These are phyloP conservation scores for Globisporangium spiculum DNA, from an alignment of 352 stramenopile genomes.

Conservation along the genomic window DNA sequence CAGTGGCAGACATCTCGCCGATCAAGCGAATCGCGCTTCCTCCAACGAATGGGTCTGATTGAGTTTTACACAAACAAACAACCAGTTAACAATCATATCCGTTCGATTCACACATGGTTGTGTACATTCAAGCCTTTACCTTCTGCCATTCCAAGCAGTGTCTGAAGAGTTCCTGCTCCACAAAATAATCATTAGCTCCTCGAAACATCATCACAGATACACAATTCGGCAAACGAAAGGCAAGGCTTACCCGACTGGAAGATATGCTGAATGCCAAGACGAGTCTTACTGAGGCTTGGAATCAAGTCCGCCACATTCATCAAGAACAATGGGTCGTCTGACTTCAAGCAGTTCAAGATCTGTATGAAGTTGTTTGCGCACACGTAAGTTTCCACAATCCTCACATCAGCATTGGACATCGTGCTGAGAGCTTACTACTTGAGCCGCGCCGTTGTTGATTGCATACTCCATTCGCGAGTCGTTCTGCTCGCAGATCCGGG, in stretches of 20 bases:
- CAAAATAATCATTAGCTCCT: neutral
- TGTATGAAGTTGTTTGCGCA: conserved; percentile 15
- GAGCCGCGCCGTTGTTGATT: conserved; percentile 35
- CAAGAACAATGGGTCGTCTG: conserved; percentile 73
- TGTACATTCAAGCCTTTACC: conserved; percentile 27
- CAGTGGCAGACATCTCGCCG: conserved; percentile 72
- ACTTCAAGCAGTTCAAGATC: conserved; percentile 73
- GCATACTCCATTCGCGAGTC: conserved; percentile 64
- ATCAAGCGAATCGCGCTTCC: conserved; percentile 71
- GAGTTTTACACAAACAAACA: conserved; percentile 11
- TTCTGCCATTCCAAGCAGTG: conserved; percentile 59
- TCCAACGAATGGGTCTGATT: conserved; percentile 70
- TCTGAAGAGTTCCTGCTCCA: conserved; percentile 58
- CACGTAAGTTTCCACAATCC: neutral
- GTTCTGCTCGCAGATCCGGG: conserved; percentile 52
- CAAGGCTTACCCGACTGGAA: conserved; percentile 68
- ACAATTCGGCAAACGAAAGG: neutral
- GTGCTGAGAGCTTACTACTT: conserved; percentile 28
- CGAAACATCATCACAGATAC: neutral
- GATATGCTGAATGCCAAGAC: conserved; percentile 62
- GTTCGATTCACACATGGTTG: neutral
- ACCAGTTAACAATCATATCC: neutral
- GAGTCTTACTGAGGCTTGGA: conserved; percentile 63
- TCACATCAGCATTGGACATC: neutral
- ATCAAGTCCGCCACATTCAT: conserved; percentile 85